These are phyloP conservation scores for Hypoxylon fuscum DNA, from an alignment of 495 filamentous ascomycete species.

Conservation along the genomic window DNA sequence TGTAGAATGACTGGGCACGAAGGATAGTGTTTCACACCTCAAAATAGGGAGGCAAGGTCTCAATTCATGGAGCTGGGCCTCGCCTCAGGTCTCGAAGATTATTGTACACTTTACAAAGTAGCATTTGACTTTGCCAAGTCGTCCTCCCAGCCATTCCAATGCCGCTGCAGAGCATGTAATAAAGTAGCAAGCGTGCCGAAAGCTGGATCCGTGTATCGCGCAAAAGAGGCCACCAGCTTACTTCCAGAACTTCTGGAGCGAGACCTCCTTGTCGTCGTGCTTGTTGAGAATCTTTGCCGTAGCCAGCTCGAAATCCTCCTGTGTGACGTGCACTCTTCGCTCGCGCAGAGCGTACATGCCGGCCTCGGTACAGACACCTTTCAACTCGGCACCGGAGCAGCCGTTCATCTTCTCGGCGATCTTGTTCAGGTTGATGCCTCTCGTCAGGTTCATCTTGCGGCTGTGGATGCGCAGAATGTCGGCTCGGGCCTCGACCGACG, in stretches of 20 bases:
- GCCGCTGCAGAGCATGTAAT: constrained; percentile 7
- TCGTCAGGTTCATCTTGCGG: constrained; percentile 96
- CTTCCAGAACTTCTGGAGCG: constrained; percentile 90
- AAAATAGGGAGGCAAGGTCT: constrained; percentile 18
- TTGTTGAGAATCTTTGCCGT: constrained; percentile 99
- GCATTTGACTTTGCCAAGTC: constrained; percentile 4
- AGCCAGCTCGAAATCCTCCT: constrained; percentile 98
- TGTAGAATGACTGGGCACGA: background rate
- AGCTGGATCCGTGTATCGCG: background rate
- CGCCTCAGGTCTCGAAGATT: constrained; percentile 26
- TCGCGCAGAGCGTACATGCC: constrained; percentile 98
- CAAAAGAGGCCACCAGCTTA: constrained; percentile 52
- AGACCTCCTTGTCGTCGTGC: constrained; percentile 97
- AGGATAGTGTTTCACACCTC: constrained; percentile 4
- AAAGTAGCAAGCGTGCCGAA: constrained; percentile 2
- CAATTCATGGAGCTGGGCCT: constrained; percentile 2
- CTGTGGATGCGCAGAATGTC: constrained; percentile 98
- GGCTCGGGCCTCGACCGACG: constrained; percentile 94
- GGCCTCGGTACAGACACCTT: constrained; percentile 96
- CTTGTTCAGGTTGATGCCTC: constrained; percentile 97
- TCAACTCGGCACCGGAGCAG: constrained; percentile 95
- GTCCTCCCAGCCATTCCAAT: constrained; percentile 5
- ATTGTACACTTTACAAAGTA: constrained; percentile 41
- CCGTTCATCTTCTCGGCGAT: constrained; percentile 99
- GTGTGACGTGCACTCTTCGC: constrained; percentile 94